Evolutionary conservation across 2,329 filamentous ascomycete genomes (phyloP), one percentile per base, ranked within the genome.

Genomic region (Aspergillus sp.): DNA sequence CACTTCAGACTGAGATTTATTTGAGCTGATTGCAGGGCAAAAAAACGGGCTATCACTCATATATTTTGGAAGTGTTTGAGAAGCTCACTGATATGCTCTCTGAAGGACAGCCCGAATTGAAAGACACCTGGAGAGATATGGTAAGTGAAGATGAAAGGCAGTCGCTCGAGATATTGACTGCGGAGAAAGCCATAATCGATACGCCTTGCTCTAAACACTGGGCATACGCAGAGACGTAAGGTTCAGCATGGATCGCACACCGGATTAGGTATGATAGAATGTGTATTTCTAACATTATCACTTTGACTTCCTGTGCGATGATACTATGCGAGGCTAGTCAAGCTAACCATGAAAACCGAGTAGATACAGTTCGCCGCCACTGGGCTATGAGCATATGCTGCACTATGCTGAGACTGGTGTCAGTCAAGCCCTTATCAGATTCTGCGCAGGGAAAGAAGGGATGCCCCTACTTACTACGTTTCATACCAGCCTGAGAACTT

Each of bases 381-480:
- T 23, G 96, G 91, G 88, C 27, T 86, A 73, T 70, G 77, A 70
- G 52, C 50, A 49, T 50, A 58, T 42, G 50, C 44, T 54, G 55
- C 57, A 19, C 49, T 61, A 27, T 51, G 54, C 30, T 36, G 21
- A 64, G 11, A 23, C 42, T 47, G 21, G 19, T 49, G 57, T 63
- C 54, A 61, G 63, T 68, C 72, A 60, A 73, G 54, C 55, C 52
- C 62, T 23, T 47, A 48, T 64, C 49, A 85, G 84, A 86, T 95
- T 90, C 59, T 88, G 92, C 19, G 96, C 92, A 0, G 92, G 92
- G 19, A 85, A 90, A 96, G 76, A 27, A 91, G 91, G 0, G 88
- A 90, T 8, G 96, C 95, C 75, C 92, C 92, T 6, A 89, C 87
- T 71, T 96, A 96, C 78, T 96, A 96, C 77, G 78, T 96, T 19